Base-by-base conservation (phyloP, 805 yeast species). In the Suhomyces xylopsoci region DNA sequence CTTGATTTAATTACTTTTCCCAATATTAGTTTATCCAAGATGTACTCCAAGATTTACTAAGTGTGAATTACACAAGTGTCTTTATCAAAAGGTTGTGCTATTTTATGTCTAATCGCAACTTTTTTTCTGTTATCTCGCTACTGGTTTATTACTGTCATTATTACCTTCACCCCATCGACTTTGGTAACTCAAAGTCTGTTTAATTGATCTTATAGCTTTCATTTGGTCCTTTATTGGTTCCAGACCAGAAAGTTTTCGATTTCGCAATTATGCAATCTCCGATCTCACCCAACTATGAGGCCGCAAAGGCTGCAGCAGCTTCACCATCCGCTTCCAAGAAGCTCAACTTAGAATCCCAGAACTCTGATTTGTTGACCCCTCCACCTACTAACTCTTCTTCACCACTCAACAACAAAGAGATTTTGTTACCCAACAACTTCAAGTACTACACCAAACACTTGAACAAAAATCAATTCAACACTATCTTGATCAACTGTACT, bases 401-500 rank as follows among this genome's bases (percentile, higher is more conserved):
- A 3, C 58, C 58, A 3, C 30, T 52, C 14, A 43, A 48, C 36
- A 43, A 48, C 24, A 55, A 51, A 32, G 54, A 53, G 24, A 48
- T 50, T 38, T 51, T 55, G 22, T 61, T 59, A 15, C 79, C 79
- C 17, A 73, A 71, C 60, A 68, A 74, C 60, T 67, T 64, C 59
- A 65, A 69, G 51, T 75, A 75, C 59, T 75, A 74, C 62, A 68
- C 70, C 50, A 66, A 66, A 50, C 68, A 71, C 54, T 59, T 75
- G 48, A 73, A 69, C 58, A 75, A 75, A 60, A 54, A 60, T 32
- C 78, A 74, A 58, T 75, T 75, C 58, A 75, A 74, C 62, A 59
- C 66, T 34, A 70, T 73, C 40, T 64, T 74, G 49, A 63, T 73
- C 43, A 72, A 73, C 57, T 65, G 73, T 48, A 60, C 72, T 6